Conservation (phyloP, 2,329 filamentous ascomycete species). For the Diaporthe sp. region DNA sequence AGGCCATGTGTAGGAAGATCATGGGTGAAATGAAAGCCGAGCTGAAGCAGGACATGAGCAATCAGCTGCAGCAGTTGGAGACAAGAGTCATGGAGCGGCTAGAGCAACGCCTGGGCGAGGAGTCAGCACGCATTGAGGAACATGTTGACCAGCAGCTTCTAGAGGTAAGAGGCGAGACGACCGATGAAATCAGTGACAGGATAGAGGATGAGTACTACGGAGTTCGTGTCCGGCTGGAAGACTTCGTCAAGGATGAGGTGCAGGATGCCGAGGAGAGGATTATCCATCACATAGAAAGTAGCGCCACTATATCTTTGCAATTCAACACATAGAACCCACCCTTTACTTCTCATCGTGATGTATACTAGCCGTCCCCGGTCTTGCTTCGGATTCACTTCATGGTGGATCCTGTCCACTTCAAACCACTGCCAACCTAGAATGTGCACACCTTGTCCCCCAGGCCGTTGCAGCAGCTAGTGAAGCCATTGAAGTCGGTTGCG, state of each 20-base stretch:
- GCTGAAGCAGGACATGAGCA: conserved; percentile 22
- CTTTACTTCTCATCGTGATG: too few relatives aligned
- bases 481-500: not conserved
- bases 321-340: conserved; percentile 17
- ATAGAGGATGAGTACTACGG: conserved; percentile 25
- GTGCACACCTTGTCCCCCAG: conserved; percentile 15
- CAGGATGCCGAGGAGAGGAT: conserved; percentile 30
- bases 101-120: conserved; percentile 7
- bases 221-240: conserved; percentile 13
- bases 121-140: conserved; percentile 13
- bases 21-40: conserved; percentile 33
- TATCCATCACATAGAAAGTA: conserved; percentile 28
- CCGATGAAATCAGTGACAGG: conserved; percentile 8
- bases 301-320: conserved; percentile 33
- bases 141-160: conserved; percentile 14
- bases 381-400: too few relatives aligned
- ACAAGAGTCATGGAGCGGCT: not conserved
- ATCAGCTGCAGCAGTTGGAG: conserved; percentile 23
- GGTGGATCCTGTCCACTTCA: not conserved
- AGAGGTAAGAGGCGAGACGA: conserved; percentile 17
- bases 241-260: conserved; percentile 23
- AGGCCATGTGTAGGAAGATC: conserved; percentile 29
- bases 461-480: conserved; percentile 6
- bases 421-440: not conserved
- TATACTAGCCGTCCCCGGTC: too few relatives aligned